Percentiles rank a stretch among this genome's conserved stretches.
Evolutionary conservation across 352 stramenopile genomes (phyloP).

Genomic region (Phytophthora podocarpi): DNA sequence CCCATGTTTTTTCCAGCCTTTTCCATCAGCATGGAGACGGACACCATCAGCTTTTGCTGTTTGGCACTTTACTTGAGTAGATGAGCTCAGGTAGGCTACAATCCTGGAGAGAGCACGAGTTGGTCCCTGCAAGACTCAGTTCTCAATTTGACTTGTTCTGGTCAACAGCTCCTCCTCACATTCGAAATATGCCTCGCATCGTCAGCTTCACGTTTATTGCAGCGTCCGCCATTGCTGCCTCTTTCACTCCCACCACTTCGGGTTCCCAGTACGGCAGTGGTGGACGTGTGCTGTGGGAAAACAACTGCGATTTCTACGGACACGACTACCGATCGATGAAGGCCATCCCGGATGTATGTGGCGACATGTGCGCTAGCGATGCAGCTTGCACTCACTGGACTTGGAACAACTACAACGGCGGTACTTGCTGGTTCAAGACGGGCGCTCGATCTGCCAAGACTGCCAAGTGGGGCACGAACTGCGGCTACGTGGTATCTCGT

Average conservation of each 20-base stretch:
- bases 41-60: slow-evolving; percentile 15
- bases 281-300: slow-evolving; percentile 43
- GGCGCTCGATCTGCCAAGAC: slow-evolving; percentile 20
- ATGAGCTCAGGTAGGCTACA: not conserved
- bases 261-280: slow-evolving; percentile 23
- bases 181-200: slow-evolving; percentile 5
- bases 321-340: slow-evolving; percentile 33
- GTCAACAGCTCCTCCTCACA: slow-evolving; percentile 10
- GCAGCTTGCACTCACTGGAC: slow-evolving; percentile 42
- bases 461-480: slow-evolving; percentile 35
- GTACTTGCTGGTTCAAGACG: slow-evolving; percentile 51
- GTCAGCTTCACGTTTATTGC: slow-evolving; percentile 10
- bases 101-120: not conserved
- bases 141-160: slow-evolving; percentile 17
- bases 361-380: slow-evolving; percentile 37
- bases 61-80: slow-evolving; percentile 7
- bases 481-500: slow-evolving; percentile 41
- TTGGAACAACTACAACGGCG: slow-evolving; percentile 43
- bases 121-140: not conserved
- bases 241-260: not conserved
- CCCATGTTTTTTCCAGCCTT: slow-evolving; percentile 13
- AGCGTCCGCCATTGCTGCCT: slow-evolving; percentile 10
- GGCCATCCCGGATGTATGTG: slow-evolving; percentile 37
- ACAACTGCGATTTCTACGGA: slow-evolving; percentile 43
- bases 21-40: not conserved